Evolutionary conservation across 2,329 filamentous ascomycete genomes (phyloP).

Genomic region (Fusarium oxysporum): DNA sequence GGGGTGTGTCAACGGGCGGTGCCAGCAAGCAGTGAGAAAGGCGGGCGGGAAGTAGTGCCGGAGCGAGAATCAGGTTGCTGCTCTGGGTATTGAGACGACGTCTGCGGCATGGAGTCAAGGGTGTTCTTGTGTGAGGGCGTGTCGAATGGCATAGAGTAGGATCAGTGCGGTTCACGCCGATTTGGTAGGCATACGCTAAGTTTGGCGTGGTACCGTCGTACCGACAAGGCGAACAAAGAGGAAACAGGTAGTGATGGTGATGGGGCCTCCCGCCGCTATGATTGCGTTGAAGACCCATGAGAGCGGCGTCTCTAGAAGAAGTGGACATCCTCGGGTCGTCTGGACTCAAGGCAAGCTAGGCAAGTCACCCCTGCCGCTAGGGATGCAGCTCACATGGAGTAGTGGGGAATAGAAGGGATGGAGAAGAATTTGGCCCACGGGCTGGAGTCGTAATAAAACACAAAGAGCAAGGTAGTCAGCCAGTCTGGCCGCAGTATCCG

Average conservation of each 20-base stretch:
- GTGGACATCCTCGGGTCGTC: conserved; percentile 40
- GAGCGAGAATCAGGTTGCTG: conserved; percentile 37
- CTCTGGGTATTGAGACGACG: conserved; percentile 36
- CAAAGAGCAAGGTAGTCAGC: conserved; percentile 1
- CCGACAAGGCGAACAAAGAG: conserved; percentile 41
- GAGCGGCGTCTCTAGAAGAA: conserved; percentile 34
- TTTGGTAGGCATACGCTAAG: conserved; percentile 34
- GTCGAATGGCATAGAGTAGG: conserved; percentile 13
- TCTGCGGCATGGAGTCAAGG: conserved; percentile 20
- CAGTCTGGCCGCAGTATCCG: conserved; percentile 26
- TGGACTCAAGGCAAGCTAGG: conserved; percentile 28
- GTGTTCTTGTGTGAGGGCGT: conserved; percentile 32
- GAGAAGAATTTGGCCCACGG: conserved; percentile 45
- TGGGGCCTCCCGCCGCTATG: conserved; percentile 31
- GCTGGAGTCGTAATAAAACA: conserved; percentile 40
- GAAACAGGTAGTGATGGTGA: conserved; percentile 38
- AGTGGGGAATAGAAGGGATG: conserved; percentile 46
- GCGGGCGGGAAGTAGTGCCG: conserved; percentile 44
- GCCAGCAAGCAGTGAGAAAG: conserved; percentile 42
- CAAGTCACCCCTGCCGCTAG: conserved; percentile 43
- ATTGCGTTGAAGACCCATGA: conserved; percentile 39
- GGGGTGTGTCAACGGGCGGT: conserved; percentile 52
- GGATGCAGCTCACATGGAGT: conserved; percentile 41
- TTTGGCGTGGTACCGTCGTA: conserved; percentile 35
- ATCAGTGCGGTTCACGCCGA: conserved; percentile 18